Evolutionary conservation across 2,329 filamentous ascomycete species (phyloP).

Genomic region (Ascomycota sp.): DNA sequence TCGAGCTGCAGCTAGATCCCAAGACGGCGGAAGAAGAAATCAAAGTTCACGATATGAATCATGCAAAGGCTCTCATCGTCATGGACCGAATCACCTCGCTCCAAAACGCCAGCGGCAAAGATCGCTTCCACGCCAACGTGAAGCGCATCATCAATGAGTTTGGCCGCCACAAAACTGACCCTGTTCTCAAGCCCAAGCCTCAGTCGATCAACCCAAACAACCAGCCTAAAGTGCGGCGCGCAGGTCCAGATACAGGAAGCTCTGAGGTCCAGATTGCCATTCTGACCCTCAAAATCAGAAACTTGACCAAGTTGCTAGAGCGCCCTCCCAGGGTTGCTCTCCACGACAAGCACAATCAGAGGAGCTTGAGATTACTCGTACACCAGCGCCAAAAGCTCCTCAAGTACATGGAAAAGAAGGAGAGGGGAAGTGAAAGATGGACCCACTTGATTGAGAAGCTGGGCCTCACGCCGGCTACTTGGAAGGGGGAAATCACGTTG

Average conservation of each 20-base stretch:
- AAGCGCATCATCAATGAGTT: slow-evolving; percentile 71
- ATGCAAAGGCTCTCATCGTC: slow-evolving; percentile 52
- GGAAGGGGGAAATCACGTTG: slow-evolving; percentile 62
- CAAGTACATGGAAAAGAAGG: slow-evolving; percentile 70
- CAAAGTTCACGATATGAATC: slow-evolving; percentile 29
- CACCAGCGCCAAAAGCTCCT: slow-evolving; percentile 80
- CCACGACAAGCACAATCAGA: slow-evolving; percentile 87
- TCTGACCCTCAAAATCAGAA: slow-evolving; percentile 79
- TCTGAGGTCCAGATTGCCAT: slow-evolving; percentile 97
- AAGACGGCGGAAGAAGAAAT: slow-evolving; percentile 13
- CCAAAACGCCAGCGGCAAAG: slow-evolving; percentile 56
- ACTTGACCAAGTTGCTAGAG: slow-evolving; percentile 52
- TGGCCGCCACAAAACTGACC: slow-evolving; percentile 77
- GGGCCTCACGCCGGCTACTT: slow-evolving; percentile 71
- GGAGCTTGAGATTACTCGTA: slow-evolving; percentile 66
- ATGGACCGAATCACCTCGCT: slow-evolving; percentile 62
- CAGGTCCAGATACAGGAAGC: slow-evolving; percentile 84
- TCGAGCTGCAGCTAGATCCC: slow-evolving; percentile 20
- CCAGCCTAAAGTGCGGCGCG: slow-evolving; percentile 29
- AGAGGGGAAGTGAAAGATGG: slow-evolving; percentile 82
- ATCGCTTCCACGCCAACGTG: slow-evolving; percentile 65
- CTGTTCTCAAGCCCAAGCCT: slow-evolving; percentile 40
- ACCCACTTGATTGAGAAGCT: slow-evolving; percentile 65
- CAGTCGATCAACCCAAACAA: slow-evolving; percentile 20
- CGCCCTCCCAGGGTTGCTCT: slow-evolving; percentile 34